A percentile compares a stretch with the other conserved stretches of the same genome.
These are phyloP conservation scores for Cornus kousa DNA, from an alignment of 148 eudicot genomes.

Conservation along the genomic window DNA sequence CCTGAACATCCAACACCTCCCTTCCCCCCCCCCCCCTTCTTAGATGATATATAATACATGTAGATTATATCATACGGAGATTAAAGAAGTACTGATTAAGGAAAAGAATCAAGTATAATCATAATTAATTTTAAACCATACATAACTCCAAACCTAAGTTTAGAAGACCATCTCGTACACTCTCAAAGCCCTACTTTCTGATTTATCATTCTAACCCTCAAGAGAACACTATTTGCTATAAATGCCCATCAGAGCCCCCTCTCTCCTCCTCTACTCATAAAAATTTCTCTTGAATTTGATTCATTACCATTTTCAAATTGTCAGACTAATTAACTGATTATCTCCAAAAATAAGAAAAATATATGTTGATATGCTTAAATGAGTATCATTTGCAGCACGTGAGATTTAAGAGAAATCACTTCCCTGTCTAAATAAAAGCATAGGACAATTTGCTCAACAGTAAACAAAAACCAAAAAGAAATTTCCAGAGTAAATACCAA, in stretches of 20 bases:
- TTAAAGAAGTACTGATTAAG: too few relatives aligned
- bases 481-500: conserved; percentile 42
- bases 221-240: too few relatives aligned
- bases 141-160: too few relatives aligned
- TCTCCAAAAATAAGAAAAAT: neutral
- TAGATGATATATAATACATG: too few relatives aligned
- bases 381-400: neutral
- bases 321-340: neutral
- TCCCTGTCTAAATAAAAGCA: conserved; percentile 5
- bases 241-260: neutral
- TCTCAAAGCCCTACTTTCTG: too few relatives aligned
- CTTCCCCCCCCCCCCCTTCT: too few relatives aligned
- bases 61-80: neutral
- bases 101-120: too few relatives aligned
- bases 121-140: too few relatives aligned
- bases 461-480: neutral
- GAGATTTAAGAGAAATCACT: neutral
- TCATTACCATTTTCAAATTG: neutral
- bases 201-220: too few relatives aligned
- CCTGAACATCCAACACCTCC: too few relatives aligned
- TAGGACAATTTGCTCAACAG: neutral
- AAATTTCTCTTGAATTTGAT: neutral
- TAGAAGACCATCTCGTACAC: too few relatives aligned
- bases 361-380: neutral
- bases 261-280: neutral